A percentile compares a stretch with the other conserved stretches of the same genome.
phyloP scores from a whole-genome alignment of 805 yeast species.

The Kluyveromyces siamensis region DNA sequence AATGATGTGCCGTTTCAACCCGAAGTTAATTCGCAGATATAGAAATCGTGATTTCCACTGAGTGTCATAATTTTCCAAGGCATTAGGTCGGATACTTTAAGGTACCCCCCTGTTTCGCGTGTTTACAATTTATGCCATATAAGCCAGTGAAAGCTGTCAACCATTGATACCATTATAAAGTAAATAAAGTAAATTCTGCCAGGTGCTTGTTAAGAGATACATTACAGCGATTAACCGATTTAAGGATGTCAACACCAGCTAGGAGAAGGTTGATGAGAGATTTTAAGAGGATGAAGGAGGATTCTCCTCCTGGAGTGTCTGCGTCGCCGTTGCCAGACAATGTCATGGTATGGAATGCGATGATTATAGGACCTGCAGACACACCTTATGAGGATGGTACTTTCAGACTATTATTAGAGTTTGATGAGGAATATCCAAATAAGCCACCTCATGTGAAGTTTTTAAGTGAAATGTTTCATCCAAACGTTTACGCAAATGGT shows the following conservation, averaged over 20 bases:
- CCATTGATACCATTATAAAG: background rate
- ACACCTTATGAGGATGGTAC: slow-evolving; percentile 99
- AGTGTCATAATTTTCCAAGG: background rate
- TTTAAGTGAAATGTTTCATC: slow-evolving; percentile 92
- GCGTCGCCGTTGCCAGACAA: slow-evolving; percentile 96
- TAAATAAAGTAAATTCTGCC: background rate
- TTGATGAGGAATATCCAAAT: slow-evolving; percentile 95
- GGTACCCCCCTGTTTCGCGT: background rate
- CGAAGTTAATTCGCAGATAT: no score
- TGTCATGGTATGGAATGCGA: slow-evolving; percentile 96
- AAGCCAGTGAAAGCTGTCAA: background rate
- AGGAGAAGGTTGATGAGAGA: slow-evolving; percentile 98
- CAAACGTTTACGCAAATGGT: slow-evolving; percentile 92
- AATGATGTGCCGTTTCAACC: no score
- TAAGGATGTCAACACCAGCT: slow-evolving; percentile 91
- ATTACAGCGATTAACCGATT: background rate
- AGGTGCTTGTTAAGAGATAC: background rate
- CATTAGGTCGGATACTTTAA: background rate
- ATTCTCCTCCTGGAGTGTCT: slow-evolving; percentile 95
- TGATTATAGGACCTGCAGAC: slow-evolving; percentile 93
- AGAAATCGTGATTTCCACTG: background rate
- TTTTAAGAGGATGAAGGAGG: slow-evolving; percentile 94
- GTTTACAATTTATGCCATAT: background rate
- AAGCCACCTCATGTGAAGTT: slow-evolving; percentile 93
- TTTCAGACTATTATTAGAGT: slow-evolving; percentile 73